Evolutionary conservation across 352 stramenopile genomes (phyloP).

Genomic region (Phytophthora pluvialis): DNA sequence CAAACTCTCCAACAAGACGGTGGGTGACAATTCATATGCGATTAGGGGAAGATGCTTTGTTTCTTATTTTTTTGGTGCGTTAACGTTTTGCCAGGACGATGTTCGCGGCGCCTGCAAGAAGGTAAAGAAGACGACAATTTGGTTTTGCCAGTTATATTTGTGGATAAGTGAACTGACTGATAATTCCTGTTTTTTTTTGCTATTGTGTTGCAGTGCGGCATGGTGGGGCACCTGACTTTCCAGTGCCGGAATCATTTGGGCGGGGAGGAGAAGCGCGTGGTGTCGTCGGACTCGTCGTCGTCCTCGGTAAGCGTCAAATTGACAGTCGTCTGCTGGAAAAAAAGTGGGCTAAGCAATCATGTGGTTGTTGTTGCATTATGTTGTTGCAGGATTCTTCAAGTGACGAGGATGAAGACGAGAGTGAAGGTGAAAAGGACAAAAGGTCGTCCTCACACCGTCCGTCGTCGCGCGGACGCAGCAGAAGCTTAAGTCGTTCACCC

Average conservation of each 20-base stretch:
- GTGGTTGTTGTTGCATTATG: conserved; percentile 8
- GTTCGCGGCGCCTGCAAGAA: conserved; percentile 88
- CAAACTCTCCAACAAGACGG: conserved; percentile 94
- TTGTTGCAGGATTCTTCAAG: conserved; percentile 46
- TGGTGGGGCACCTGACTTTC: conserved; percentile 92
- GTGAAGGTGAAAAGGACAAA: conserved; percentile 28
- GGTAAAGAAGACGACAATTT: conserved; percentile 25
- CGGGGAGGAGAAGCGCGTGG: conserved; percentile 46
- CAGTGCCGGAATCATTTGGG: conserved; percentile 88
- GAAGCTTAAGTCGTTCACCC: conserved; percentile 41
- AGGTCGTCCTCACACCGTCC: conserved; percentile 21
- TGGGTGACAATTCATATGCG: conserved; percentile 33
- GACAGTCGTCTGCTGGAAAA: conserved; percentile 7
- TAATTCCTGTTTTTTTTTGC: conserved; percentile 4
- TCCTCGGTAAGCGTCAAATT: conserved; percentile 39
- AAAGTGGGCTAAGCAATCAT: conserved; percentile 12
- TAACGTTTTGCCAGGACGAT: conserved; percentile 54
- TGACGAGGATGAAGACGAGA: conserved; percentile 55
- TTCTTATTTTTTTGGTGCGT: conserved; percentile 5
- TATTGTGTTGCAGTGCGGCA: conserved; percentile 65
- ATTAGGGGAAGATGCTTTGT: conserved; percentile 1
- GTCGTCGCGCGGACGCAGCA: conserved; percentile 38
- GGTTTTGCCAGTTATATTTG: neutral
- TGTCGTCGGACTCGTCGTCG: conserved; percentile 41
- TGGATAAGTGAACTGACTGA: conserved; percentile 1